Percentiles rank a stretch among this genome's conserved stretches.
These are phyloP conservation scores for Fusarium circinatum DNA, from an alignment of 2,329 filamentous ascomycete genomes.

Conservation along the genomic window DNA sequence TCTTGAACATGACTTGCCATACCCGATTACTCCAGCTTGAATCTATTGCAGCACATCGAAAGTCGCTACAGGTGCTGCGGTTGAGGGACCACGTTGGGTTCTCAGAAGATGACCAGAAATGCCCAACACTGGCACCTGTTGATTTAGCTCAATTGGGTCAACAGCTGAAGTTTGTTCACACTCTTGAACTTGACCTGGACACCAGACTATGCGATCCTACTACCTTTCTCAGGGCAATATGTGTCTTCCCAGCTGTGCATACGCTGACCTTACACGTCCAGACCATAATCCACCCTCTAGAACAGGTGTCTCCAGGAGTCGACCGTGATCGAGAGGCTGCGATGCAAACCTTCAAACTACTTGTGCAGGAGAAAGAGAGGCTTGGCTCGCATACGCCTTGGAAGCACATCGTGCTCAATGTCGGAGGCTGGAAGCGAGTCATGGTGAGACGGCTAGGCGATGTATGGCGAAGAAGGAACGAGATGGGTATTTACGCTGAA, in stretches of 20 bases:
- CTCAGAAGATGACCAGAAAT: slow-evolving; percentile 53
- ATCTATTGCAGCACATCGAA: slow-evolving; percentile 52
- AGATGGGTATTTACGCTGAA: slow-evolving; percentile 57
- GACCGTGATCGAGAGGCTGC: slow-evolving; percentile 54
- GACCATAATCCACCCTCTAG: slow-evolving; percentile 52
- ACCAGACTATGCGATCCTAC: slow-evolving; percentile 47
- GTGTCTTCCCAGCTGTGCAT: slow-evolving; percentile 52
- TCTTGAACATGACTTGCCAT: slow-evolving; percentile 56
- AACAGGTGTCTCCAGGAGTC: slow-evolving; percentile 38
- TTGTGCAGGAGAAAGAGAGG: slow-evolving; percentile 47
- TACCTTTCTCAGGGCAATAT: slow-evolving; percentile 52
- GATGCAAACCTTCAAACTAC: slow-evolving; percentile 46
- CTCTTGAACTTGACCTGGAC: slow-evolving; percentile 61
- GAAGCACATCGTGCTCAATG: slow-evolving; percentile 57
- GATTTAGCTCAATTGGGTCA: slow-evolving; percentile 50
- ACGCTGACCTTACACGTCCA: slow-evolving; percentile 58
- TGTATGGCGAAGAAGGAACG: slow-evolving; percentile 54
- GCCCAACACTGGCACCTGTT: slow-evolving; percentile 53
- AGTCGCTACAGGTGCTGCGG: slow-evolving; percentile 51
- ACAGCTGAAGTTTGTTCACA: slow-evolving; percentile 48
- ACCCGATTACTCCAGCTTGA: slow-evolving; percentile 53
- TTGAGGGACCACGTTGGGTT: slow-evolving; percentile 60
- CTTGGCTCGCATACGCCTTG: slow-evolving; percentile 42
- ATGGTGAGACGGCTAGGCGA: slow-evolving; percentile 56
- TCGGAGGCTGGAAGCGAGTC: slow-evolving; percentile 59